Conservation (phyloP, 768 basidiomycete genomes). For the Boletus eberwhitei region DNA sequence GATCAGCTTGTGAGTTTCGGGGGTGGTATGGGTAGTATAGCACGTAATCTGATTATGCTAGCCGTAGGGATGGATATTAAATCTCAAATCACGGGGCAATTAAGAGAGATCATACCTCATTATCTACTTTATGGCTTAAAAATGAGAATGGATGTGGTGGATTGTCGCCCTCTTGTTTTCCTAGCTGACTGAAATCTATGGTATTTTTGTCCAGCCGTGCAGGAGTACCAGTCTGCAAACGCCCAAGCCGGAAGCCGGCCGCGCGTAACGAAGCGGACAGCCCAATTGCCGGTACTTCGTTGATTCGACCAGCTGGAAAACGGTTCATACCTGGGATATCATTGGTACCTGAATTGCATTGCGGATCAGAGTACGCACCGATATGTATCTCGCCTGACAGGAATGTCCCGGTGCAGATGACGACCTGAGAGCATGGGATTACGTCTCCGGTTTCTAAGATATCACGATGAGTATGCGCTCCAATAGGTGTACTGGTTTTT, state of each 20-base stretch:
- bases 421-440: constrained; percentile 74
- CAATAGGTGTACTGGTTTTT: not conserved
- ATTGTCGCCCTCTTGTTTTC: constrained; percentile 63
- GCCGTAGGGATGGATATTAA: not conserved
- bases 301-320: constrained; percentile 75
- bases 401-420: constrained; percentile 90
- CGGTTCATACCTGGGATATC: constrained; percentile 53
- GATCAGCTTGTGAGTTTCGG: constrained; percentile 70
- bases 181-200: constrained; percentile 65
- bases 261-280: constrained; percentile 70
- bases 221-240: constrained; percentile 85
- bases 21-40: constrained; percentile 70
- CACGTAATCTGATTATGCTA: constrained; percentile 74
- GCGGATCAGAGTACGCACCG: constrained; percentile 40
- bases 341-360: not conserved
- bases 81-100: not conserved
- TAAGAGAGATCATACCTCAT: constrained; percentile 47
- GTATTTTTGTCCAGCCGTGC: constrained; percentile 69
- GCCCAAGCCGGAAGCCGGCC: constrained; percentile 79
- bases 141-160: constrained; percentile 74
- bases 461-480: not conserved
- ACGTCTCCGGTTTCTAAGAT: constrained; percentile 66
- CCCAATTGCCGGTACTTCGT: constrained; percentile 67
- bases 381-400: constrained; percentile 90
- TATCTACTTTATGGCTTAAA: constrained; percentile 62